A percentile compares a stretch with the other conserved stretches of the same genome.
Conservation (phyloP, 164 flowering plant species). For the Brasenia schreberi region DNA sequence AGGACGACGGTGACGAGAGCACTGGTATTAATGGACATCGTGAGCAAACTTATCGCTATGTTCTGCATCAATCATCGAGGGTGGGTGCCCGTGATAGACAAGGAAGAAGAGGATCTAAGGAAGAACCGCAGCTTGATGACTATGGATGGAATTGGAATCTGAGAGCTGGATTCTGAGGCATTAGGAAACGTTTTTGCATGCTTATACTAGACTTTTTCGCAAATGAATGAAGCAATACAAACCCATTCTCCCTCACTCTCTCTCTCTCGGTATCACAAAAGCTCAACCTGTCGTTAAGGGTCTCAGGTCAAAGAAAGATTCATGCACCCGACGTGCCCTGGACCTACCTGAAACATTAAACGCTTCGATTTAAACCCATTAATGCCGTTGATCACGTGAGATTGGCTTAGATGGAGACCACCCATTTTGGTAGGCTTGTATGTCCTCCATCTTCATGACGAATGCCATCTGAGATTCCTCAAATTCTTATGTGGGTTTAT, state of each 20-base stretch:
- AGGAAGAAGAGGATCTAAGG: neutral
- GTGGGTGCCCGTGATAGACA: neutral
- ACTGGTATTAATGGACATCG: neutral
- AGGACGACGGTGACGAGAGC: neutral
- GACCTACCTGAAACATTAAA: too few species aligned
- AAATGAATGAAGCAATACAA: neutral
- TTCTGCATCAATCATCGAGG: neutral
- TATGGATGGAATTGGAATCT: neutral
- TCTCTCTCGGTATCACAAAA: neutral
- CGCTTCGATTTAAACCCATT: too few species aligned
- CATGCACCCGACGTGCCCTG: too few species aligned
- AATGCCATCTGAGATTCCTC: too few species aligned
- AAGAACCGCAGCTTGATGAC: neutral
- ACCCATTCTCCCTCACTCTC: neutral
- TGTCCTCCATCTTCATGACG: too few species aligned
- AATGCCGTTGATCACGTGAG: too few species aligned
- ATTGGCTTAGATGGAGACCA: too few species aligned
- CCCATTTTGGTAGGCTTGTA: too few species aligned
- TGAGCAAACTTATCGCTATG: neutral
- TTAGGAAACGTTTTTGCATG: too few species aligned
- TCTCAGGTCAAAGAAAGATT: too few species aligned
- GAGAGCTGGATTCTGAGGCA: neutral
- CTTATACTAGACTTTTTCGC: neutral
- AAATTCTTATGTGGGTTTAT: too few species aligned
- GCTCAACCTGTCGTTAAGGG: neutral